These are phyloP conservation scores for Globisporangium heterothallicum DNA, from an alignment of 352 stramenopile genomes.

Conservation along the genomic window DNA sequence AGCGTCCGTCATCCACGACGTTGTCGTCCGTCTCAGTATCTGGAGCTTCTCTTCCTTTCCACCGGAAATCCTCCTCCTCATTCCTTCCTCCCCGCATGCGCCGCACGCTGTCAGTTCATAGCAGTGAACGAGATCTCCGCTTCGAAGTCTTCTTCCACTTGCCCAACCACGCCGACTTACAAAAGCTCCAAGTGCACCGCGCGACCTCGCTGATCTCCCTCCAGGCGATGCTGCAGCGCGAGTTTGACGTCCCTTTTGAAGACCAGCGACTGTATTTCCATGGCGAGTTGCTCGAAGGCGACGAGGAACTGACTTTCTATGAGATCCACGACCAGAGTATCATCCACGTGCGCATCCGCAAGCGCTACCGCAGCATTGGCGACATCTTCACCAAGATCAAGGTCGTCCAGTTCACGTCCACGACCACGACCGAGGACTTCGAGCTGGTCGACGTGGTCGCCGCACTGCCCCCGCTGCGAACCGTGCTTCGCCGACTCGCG, in stretches of 20 bases:
- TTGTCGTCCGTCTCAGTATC: background rate
- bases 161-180: conserved; percentile 20
- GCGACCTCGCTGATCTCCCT: conserved; percentile 48
- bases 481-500: conserved; percentile 55
- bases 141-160: conserved; percentile 56
- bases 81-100: conserved; percentile 1
- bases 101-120: conserved; percentile 17
- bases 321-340: conserved; percentile 49
- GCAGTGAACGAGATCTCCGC: conserved; percentile 22
- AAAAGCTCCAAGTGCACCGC: conserved; percentile 34
- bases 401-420: conserved; percentile 34
- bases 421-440: conserved; percentile 35
- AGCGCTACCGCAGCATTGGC: conserved; percentile 55
- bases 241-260: conserved; percentile 52
- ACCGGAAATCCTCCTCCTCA: conserved; percentile 3
- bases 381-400: conserved; percentile 59
- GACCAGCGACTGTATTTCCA: conserved; percentile 57
- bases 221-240: conserved; percentile 49
- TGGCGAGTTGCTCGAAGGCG: conserved; percentile 47
- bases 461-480: conserved; percentile 38
- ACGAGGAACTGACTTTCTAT: conserved; percentile 54
- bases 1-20: background rate
- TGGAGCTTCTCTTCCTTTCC: background rate
- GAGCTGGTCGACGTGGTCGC: conserved; percentile 58
- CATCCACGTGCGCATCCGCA: conserved; percentile 36